Evolutionary conservation across 2,329 filamentous ascomycete species (phyloP).

Genomic region (Aspergillus piperis): DNA sequence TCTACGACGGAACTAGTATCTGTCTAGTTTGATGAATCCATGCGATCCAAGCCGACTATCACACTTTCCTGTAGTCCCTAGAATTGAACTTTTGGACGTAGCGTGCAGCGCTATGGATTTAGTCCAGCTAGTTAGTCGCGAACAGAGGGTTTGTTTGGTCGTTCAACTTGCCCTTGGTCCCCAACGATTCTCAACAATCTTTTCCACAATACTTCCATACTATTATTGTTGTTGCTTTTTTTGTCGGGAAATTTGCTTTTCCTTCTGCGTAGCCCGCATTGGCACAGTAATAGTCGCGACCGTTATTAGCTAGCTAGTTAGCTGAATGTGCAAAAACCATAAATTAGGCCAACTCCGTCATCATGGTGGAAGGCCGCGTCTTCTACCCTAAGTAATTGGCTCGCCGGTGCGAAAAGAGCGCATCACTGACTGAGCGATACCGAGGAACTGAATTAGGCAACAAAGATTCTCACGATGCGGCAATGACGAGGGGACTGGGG

Average conservation of each 20-base stretch:
- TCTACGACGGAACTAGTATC: not conserved
- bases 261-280: not conserved
- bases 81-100: not conserved
- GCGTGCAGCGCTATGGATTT: not conserved
- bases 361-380: not conserved
- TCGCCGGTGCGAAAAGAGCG: not conserved
- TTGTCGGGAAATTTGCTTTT: not conserved
- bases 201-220: not conserved
- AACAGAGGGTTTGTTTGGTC: not conserved
- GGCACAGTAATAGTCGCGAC: not conserved
- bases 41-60: not conserved
- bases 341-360: not conserved
- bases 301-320: not conserved
- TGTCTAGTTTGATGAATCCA: not conserved
- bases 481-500: not conserved
- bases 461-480: not conserved
- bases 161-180: not conserved
- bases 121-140: not conserved
- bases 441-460: conserved; percentile 1
- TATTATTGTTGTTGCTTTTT: not conserved
- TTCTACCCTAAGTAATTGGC: not conserved
- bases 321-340: not conserved
- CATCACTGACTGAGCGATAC: not conserved
- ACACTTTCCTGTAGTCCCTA: not conserved
- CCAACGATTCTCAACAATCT: not conserved